A percentile compares a stretch with the other conserved stretches of the same genome.
Conservation (phyloP, 139 green algal genomes). For the Tetraselmis striata region DNA sequence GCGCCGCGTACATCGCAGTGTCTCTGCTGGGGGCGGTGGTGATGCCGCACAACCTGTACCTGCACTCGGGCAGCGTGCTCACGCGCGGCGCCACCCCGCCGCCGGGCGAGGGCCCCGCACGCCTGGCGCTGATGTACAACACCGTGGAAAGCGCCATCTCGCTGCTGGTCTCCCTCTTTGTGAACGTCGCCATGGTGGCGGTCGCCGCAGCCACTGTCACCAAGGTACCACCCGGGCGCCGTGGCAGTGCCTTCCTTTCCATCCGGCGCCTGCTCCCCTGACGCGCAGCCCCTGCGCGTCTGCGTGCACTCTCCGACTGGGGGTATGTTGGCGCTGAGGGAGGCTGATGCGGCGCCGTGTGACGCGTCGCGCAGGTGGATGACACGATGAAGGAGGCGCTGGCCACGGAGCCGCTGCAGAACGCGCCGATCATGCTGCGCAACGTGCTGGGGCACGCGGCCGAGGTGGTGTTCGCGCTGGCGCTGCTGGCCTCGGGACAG, state of each 20-base stretch:
- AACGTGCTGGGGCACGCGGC: background rate
- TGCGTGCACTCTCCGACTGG: too few species aligned
- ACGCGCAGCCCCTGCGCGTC: too few species aligned
- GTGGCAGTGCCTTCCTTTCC: too few species aligned
- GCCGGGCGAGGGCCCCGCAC: background rate
- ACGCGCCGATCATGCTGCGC: background rate
- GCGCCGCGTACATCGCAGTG: conserved; percentile 18
- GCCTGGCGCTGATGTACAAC: conserved; percentile 61
- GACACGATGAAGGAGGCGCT: background rate
- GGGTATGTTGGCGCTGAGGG: too few species aligned
- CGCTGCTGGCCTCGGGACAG: conserved; percentile 55
- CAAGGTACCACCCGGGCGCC: too few species aligned
- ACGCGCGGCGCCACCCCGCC: background rate
- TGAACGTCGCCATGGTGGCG: background rate
- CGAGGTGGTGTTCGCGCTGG: conserved; percentile 37
- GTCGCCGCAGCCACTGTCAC: background rate
- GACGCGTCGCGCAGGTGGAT: background rate
- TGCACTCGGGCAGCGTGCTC: conserved; percentile 57
- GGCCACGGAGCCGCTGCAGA: background rate
- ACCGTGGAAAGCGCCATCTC: conserved; percentile 65
- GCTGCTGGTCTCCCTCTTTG: conserved; percentile 39
- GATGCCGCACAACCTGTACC: conserved; percentile 91
- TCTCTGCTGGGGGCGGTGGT: conserved; percentile 72
- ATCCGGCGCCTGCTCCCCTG: too few species aligned
- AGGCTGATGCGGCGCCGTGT: too few species aligned